Evolutionary conservation across 345 rosid genomes (phyloP), one percentile per base, ranked within the genome.

Genomic region (Arabidopsis arenosa): DNA sequence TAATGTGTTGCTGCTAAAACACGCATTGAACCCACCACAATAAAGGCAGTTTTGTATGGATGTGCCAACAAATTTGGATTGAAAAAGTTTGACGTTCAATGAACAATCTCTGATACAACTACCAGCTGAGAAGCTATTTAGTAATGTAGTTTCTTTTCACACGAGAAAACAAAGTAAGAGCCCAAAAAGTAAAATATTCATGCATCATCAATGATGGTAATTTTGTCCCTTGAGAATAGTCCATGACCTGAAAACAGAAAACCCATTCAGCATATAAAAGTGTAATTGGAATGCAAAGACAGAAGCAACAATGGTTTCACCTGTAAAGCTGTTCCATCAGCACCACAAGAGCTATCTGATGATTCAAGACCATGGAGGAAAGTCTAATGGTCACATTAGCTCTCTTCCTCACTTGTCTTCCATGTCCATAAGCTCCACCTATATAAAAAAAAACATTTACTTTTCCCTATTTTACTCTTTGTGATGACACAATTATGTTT

Each of bases 371-470:
- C 94, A 91, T 80, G 5, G 97, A 90, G 23, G 98, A 91, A 65
- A 93, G 77, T 83, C 80, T 90, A 57, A 93, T 81, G 9, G 90
- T 86, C 41, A 81, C 30, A 69, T 91, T 75, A 56, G 96, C 96
- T 26, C 93, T 86, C 51, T 84, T 73, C 66, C 85, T 82, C 55
- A 88, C 71, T 79, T 76, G 82, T 63, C 73, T 73, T 47, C 96
- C 97, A 85, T 91, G 98, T 72, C 98, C 97, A 74, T 93, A 84
- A 56, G 96, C 96, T 55, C 94, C 96, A 41, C 98, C 96, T 2
- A 91, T 85, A 81, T 96, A 93, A 80, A 93, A 91, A 18, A 23
- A 23, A 23, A 23, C 26, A 23, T 23, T 2, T 23, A 23, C 26
- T 23, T 23, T 23, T 23, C 26, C 1, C 26, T 23, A 23, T 23